Conservation (phyloP, 768 basidiomycete genomes). For the Mycena kentingensis region DNA sequence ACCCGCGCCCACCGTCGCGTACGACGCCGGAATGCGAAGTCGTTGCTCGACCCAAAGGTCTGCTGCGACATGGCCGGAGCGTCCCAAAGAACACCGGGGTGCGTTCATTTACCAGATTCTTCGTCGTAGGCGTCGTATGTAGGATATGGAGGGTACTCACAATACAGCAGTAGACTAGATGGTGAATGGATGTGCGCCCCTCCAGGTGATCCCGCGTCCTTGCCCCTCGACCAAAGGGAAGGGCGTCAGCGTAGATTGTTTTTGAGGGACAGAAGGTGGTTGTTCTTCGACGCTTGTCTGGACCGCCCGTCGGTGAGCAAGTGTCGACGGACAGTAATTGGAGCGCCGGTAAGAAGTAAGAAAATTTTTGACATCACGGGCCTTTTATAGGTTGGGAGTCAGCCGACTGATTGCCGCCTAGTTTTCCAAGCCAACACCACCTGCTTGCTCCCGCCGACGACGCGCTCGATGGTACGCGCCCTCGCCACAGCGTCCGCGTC, state of each 20-base stretch:
- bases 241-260: constrained; percentile 92
- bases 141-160: constrained; percentile 33
- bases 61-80: constrained; percentile 37
- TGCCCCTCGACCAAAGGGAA: constrained; percentile 87
- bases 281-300: constrained; percentile 88
- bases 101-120: constrained; percentile 87
- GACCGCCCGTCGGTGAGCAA: constrained; percentile 68
- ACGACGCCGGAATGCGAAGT: constrained; percentile 25
- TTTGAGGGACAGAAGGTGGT: constrained; percentile 62
- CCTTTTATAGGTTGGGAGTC: no score
- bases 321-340: constrained; percentile 75
- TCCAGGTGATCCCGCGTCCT: constrained; percentile 95
- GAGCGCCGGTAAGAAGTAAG: constrained; percentile 78
- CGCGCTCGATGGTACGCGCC: constrained; percentile 14
- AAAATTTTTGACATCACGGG: no score
- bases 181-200: constrained; percentile 56
- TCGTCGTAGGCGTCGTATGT: constrained; percentile 61
- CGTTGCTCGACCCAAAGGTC: constrained; percentile 17
- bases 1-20: constrained; percentile 62
- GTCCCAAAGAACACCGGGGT: constrained; percentile 53
- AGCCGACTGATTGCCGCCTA: no score
- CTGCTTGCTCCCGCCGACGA: constrained; percentile 8
- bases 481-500: constrained; percentile 19
- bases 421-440: no score
- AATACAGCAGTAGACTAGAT: constrained; percentile 19